These are phyloP conservation scores for Gaeumannomyces sp. DNA, from an alignment of 2,329 filamentous ascomycete species.

Conservation along the genomic window DNA sequence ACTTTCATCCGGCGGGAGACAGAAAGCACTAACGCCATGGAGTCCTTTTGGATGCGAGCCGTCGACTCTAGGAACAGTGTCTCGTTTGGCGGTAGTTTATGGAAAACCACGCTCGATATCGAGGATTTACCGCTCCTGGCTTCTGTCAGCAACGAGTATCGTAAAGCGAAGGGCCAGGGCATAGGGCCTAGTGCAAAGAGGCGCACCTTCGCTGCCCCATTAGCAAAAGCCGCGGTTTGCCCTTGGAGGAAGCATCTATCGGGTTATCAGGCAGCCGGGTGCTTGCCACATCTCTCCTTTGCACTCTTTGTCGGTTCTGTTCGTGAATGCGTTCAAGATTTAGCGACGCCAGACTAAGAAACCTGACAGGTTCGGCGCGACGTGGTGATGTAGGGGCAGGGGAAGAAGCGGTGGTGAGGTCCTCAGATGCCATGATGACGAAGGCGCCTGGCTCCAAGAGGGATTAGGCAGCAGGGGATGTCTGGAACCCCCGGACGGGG, in stretches of 20 bases:
- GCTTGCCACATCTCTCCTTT: slow-evolving; percentile 38
- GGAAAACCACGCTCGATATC: slow-evolving; percentile 97
- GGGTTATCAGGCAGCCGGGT: slow-evolving; percentile 37
- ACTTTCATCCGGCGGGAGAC: neutral
- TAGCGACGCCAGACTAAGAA: slow-evolving; percentile 53
- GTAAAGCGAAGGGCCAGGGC: slow-evolving; percentile 5
- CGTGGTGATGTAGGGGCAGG: neutral
- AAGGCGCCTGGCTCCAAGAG: neutral
- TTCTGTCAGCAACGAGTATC: slow-evolving; percentile 14
- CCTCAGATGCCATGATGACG: slow-evolving; percentile 20
- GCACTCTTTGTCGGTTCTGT: slow-evolving; percentile 50
- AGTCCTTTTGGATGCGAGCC: slow-evolving; percentile 87
- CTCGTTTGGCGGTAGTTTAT: slow-evolving; percentile 93
- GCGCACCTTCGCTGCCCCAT: slow-evolving; percentile 91
- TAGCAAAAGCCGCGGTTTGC: slow-evolving; percentile 78
- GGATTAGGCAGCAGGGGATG: neutral
- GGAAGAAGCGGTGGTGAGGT: slow-evolving; percentile 13
- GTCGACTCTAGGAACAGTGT: slow-evolving; percentile 95
- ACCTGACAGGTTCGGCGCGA: slow-evolving; percentile 27
- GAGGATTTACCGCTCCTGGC: slow-evolving; percentile 93
- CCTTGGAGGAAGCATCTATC: slow-evolving; percentile 44
- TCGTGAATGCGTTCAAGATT: slow-evolving; percentile 57
- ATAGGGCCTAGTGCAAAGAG: neutral
- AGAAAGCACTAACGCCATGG: slow-evolving; percentile 67
- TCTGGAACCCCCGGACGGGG: neutral